Conservation (phyloP, 805 yeast genomes). For the Candida railenensis region DNA sequence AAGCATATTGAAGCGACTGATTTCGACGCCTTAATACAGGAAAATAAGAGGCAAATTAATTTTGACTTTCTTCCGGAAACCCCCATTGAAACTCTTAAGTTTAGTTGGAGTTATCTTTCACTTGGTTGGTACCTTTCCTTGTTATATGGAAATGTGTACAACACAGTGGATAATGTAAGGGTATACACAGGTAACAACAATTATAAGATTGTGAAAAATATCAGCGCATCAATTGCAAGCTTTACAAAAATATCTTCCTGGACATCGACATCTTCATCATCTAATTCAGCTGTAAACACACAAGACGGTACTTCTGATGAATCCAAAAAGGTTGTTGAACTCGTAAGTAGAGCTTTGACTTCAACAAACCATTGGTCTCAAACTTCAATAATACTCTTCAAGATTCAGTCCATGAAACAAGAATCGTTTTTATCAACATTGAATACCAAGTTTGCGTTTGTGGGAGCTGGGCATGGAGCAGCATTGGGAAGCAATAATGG, state of each 20-base stretch:
- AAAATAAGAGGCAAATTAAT: conserved; percentile 28
- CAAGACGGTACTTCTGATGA: conserved; percentile 8
- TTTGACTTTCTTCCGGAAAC: conserved; percentile 44
- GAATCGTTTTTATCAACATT: conserved; percentile 14
- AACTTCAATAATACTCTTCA: conserved; percentile 51
- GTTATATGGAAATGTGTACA: conserved; percentile 58
- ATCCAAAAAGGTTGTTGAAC: conserved; percentile 13
- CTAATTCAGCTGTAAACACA: conserved; percentile 11
- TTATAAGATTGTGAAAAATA: conserved; percentile 36
- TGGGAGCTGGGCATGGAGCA: neutral
- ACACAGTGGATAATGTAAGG: conserved; percentile 19
- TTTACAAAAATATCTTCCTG: conserved; percentile 1
- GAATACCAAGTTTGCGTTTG: conserved; percentile 6
- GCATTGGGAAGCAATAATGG: neutral
- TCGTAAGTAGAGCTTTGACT: conserved; percentile 28
- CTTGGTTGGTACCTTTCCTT: conserved; percentile 76
- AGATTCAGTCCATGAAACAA: conserved; percentile 27
- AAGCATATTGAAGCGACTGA: conserved; percentile 41
- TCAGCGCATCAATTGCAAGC: conserved; percentile 30
- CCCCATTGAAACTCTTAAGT: conserved; percentile 44
- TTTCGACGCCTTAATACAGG: conserved; percentile 18
- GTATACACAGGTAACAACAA: conserved; percentile 21
- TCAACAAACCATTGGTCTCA: conserved; percentile 52
- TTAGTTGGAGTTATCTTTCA: conserved; percentile 62
- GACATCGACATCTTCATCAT: conserved; percentile 14